Evolutionary conservation across 169 alveolate genomes (phyloP), one percentile per base, ranked within the genome.

Genomic region (Neospora caninum): DNA sequence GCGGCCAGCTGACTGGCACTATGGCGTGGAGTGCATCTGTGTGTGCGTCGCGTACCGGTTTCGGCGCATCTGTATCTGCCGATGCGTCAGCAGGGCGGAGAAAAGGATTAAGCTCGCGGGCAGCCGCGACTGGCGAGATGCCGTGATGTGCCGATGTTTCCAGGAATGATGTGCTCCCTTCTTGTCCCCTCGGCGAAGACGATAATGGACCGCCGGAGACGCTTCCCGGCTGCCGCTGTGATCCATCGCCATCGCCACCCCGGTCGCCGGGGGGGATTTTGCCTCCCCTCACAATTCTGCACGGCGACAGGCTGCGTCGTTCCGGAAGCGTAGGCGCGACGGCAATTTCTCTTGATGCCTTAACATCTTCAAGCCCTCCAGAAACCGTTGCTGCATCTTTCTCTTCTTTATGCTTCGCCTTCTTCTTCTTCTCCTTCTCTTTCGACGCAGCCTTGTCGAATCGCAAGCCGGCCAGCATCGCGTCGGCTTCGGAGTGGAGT

Each of bases 391-490:
- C 64, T 7, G 64, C 18, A 18, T 7, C 7, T 18, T 53, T 53
- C 64, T 53, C 13, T 10, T 78, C 86, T n/a, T 10, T 10, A 43
- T 43, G 22, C 45, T n/a, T 78, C 86, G 49, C 1, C 45, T 43
- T 18, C 49, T 27, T n/a, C 49, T 78, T 38, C 42, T 78, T 13
- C 86, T 78, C 45, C 86, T 78, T 38, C 29, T n/a, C 31, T 22
- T 78, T n/a, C 86, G 86, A n/a, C 39, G 42, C 7, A n/a, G 43
- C 45, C 4, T n/a, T 78, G n/a, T n/a, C 86, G 86, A 78, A 78
- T 10, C 86, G 86, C 49, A 78, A 38, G 45, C 86, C 86, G n/a
- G 86, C 86, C 86, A 78, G 86, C 86, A 78, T 78, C 31, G 39
- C 31, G 29, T 4, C 39, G 82, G 18, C 73, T 64, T 27, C 18